Base-by-base conservation (phyloP, 2,329 filamentous ascomycete genomes). In the Colletotrichum tabaci region DNA sequence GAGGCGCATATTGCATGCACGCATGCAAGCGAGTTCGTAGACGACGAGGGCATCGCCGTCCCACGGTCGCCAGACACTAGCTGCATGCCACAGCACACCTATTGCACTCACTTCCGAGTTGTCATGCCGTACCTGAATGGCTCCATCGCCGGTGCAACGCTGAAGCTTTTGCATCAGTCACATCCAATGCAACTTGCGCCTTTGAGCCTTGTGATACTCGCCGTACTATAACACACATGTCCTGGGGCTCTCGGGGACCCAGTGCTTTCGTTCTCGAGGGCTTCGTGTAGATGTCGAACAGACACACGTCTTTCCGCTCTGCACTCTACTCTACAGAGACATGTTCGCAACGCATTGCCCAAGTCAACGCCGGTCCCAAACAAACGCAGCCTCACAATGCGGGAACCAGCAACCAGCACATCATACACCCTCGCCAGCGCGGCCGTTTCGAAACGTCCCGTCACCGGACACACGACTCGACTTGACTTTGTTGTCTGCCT, bases 391-490 rank as follows among this genome's bases (percentile, higher is more conserved):
- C 53, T 67, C 56, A 67, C 50, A 49, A 40, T 15, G 10, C 52
- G 21, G 5, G 5, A 3, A 9, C 38, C 47, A 35, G 30, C 30
- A 1, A 9, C 38, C 47, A 35, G 30, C 30, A 35, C 8, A 35
- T 35, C 30, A 35, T 38, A 9, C 61, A 56, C 62, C 50, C 38
- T 46, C 40, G 42, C 52, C 57, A 52, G 47, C 60, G 35, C 58
- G 35, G 65, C 46, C 65, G 66, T 72, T 69, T 69, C 58, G 69
- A 71, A 71, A 71, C 68, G 65, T 30, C 46, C 44, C 38, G 44
- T 68, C 23, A 12, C 46, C 58, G 21, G 21, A 44, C 23, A 50
- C 35, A 10, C 8, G 9, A 38, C 35, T 38, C 49, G 50, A 44
- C 38, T 30, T 68, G n/a, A 44, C 23, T 42, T 68, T 23, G 16